phyloP scores from a whole-genome alignment of 495 filamentous ascomycete genomes.

The Lasiosphaeria miniovina region DNA sequence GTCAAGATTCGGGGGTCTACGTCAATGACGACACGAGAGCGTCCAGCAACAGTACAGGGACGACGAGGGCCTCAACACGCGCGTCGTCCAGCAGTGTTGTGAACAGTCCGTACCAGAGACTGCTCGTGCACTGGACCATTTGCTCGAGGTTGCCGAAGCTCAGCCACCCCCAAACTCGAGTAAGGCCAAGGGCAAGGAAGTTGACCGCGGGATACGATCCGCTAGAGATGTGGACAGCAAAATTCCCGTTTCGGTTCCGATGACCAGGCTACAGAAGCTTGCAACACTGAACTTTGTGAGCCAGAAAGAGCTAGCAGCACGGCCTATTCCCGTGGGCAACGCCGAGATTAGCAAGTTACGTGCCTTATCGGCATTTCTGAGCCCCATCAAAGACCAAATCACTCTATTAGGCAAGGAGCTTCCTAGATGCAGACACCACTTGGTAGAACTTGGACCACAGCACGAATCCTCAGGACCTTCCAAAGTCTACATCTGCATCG shows the following conservation, averaged over 20 bases:
- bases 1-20: neutral
- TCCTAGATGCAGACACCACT: neutral
- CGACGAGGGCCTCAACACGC: neutral
- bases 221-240: neutral
- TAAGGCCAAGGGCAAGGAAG: neutral
- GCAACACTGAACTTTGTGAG: neutral
- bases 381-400: constrained; percentile 1
- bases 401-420: neutral
- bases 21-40: neutral
- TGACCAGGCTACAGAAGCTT: neutral
- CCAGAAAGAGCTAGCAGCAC: neutral
- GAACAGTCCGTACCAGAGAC: neutral
- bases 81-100: neutral
- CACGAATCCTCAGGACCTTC: neutral
- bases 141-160: neutral
- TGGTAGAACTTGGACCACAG: neutral
- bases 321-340: neutral
- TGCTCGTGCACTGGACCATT: neutral
- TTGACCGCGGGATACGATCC: neutral
- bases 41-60: neutral
- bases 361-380: constrained; percentile 1
- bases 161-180: neutral
- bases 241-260: neutral
- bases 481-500: neutral
- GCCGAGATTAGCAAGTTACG: neutral